phyloP scores from a whole-genome alignment of 2,329 filamentous ascomycete genomes.

The Dendrostoma leiphaemia region DNA sequence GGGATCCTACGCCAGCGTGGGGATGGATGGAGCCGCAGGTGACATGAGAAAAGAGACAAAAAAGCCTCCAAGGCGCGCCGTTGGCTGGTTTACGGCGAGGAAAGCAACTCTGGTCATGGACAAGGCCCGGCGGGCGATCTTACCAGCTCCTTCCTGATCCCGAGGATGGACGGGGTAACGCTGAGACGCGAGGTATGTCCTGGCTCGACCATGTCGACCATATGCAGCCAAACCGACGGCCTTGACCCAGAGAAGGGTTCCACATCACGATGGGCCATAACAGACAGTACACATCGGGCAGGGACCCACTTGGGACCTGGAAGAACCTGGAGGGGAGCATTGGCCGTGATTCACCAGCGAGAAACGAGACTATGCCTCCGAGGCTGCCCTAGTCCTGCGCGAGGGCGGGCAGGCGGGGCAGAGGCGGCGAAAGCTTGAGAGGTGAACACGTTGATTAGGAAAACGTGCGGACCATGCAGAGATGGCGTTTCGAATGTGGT shows the following conservation, averaged over 20 bases:
- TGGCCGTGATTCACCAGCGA: not conserved
- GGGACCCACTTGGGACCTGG: not conserved
- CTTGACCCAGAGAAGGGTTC: not conserved
- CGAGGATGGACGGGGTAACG: no score
- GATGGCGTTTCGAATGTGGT: not conserved
- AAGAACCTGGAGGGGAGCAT: not conserved
- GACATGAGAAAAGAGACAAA: slow-evolving; percentile 9
- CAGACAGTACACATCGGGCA: not conserved
- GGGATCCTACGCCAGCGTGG: no score
- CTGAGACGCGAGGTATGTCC: not conserved
- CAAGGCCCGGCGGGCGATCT: slow-evolving; percentile 1
- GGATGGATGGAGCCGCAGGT: slow-evolving; percentile 1
- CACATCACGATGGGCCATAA: slow-evolving; percentile 4
- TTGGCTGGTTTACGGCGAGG: slow-evolving; percentile 18
- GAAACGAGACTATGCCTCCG: slow-evolving; percentile 1
- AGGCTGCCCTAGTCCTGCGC: slow-evolving; percentile 1
- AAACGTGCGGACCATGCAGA: no score
- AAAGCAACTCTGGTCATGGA: slow-evolving; percentile 3
- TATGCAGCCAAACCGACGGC: slow-evolving; percentile 20
- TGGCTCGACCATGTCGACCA: not conserved
- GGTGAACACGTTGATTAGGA: no score
- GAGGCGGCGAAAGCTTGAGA: not conserved
- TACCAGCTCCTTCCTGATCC: not conserved
- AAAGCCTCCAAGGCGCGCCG: not conserved
- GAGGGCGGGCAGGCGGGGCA: not conserved